Base-by-base conservation (phyloP, 768 basidiomycete genomes). In the Porphyrellus cyaneotinctus region DNA sequence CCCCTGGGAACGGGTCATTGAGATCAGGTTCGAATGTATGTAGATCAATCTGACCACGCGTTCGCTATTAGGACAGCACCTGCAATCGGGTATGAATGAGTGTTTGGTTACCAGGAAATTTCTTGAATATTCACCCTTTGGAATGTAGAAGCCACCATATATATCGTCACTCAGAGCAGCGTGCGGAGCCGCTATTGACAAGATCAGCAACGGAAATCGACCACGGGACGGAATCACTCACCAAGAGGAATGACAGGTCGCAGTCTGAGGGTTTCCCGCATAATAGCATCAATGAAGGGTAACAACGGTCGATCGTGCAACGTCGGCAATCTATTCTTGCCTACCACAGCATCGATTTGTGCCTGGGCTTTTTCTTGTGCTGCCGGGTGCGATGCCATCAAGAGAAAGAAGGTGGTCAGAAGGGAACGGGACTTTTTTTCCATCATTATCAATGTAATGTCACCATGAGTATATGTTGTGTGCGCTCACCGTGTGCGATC, bases 41-140 rank as follows among this genome's bases (percentile, higher is more conserved):
- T n/a, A n/a, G n/a, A n/a, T n/a, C n/a, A n/a, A n/a, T n/a, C 54
- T 24, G 15, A 56, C 58, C 58, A 59, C 0, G 54, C 2, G 37
- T 59, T 58, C 4, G 48, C 6, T 0, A 58, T 11, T 0, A 58
- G 0, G 5, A 51, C 17, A 13, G 52, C 36, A 28, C 58, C 58
- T 59, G 20, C 3, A 31, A 41, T 3, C 4, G 8, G 1, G 3
- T 18, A 11, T 57, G n/a, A 30, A 13, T 23, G 33, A 1, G 20
- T 2, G 1, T 11, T 39, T 18, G 2, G 6, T 11, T 10, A 6
- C 11, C 17, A 11, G 0, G 35, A n/a, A 7, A 23, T 11, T 14
- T 3, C 7, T 1, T 11, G 10, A n/a, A n/a, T n/a, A 31, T 7
- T 39, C 14, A 31, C 47, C 47, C 20, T 49, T 39, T 22, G 37